Base-by-base conservation (phyloP, 1,284 basidiomycete genomes). In the Tetrapyrgos nigripes region DNA sequence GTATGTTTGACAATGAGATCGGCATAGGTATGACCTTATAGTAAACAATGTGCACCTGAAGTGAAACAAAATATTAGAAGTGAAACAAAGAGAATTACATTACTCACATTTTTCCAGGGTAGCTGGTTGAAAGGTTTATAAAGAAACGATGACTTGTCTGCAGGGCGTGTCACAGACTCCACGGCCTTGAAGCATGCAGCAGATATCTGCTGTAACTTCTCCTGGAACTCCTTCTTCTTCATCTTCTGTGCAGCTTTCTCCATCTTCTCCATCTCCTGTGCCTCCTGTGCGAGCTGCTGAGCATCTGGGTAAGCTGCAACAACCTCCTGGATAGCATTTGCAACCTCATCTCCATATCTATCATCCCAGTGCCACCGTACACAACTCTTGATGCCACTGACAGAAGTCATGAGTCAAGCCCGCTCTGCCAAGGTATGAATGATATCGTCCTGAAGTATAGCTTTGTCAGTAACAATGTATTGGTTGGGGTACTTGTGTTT, bases 1-100 rank as follows among this genome's bases (percentile, higher is more conserved):
- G 37, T 50, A 61, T 61, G 4, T 40, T 54, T 3, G 46, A 27
- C 48, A 61, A 54, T 4, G 59, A 57, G 23, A 61, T 57, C 10
- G 55, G 55, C 4, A 53, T 33, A 4, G 31, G 26, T 23, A 61
- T 51, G 3, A 17, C 5, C 2, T 21, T 31, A 21, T 58, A 55
- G 51, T 58, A 58, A 49, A 35, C 43, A 3, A 44, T 33, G 14
- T 23, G 53, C 19, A 19, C 4, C 57, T 58, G 21, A n/a, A 43
- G n/a, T 1, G 10, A 19, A 35, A 3, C 19, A 35, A n/a, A 2
- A 19, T 1, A 35, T 28, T 14, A 21, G 10, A 4, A 5, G 9
- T 3, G 26, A 23, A 43, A 28, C 4, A 47, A 14, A 26, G 27
- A 5, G 9, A 43, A 17, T 14, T 6, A 35, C 53, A n/a, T n/a